Evolutionary conservation across 805 yeast genomes (phyloP), one percentile per base, ranked within the genome.

Genomic region (Saccharomycopsis fermentans): DNA sequence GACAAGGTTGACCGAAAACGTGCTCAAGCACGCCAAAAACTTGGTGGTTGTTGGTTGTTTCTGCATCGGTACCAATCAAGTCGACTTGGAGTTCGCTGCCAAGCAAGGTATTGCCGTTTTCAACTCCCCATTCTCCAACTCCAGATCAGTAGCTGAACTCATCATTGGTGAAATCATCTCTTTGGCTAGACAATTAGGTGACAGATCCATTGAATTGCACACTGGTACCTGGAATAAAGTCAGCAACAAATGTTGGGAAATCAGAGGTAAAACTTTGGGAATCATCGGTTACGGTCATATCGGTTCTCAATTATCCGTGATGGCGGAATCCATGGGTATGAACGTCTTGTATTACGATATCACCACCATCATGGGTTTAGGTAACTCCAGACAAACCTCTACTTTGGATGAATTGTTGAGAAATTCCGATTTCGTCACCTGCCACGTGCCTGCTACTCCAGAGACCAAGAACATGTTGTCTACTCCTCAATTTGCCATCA

Each of bases 51-150:
- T 94, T 73, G 99, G 99, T 59, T 94, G 99, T 77, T 94, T 94
- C 87, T 94, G 99, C 80, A 94, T 94, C 66, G 99, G 99, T 69
- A 94, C 98, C 62, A 94, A 94, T 77, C 99, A 94, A 77, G 99
- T 94, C 58, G 95, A 94, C 72, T 79, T 91, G 63, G 88, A 87
- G 65, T 87, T 71, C 67, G 99, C 99, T 59, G 97, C 98, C 63
- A 81, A 85, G 68, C 80, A 81, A 55, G 99, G 99, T 76, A 81
- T 92, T 71, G 91, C 97, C 53, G 99, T 94, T 26, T 94, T 94
- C 85, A 90, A 90, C 80, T 91, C 99, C 36, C 99, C 99, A 55
- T 94, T 94, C 77, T 90, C 97, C 65, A 94, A 94, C 79, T 92
- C 98, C 39, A 86, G 99, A 77, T 90, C 97, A 2, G 99, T 94